Evolutionary conservation across 345 rosid genomes (phyloP).

Genomic region (Moricandia moricandioides): DNA sequence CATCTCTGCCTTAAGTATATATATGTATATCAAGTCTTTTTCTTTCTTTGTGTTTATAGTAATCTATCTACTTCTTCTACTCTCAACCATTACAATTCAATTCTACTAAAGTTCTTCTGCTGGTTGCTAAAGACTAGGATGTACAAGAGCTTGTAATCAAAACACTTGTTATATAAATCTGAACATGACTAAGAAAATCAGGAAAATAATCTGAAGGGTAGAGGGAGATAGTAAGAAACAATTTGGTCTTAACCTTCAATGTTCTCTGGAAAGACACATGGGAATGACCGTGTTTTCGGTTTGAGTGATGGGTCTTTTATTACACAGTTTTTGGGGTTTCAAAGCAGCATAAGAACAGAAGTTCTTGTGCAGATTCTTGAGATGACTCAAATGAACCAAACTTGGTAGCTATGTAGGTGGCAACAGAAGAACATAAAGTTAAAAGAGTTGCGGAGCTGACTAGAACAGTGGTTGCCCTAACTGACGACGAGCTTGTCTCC

Average conservation of each 20-base stretch:
- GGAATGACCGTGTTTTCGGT: background rate
- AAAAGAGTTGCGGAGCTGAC: too few relatives aligned
- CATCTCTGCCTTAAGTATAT: constrained; percentile 52
- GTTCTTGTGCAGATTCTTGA: background rate
- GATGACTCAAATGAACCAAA: too few relatives aligned
- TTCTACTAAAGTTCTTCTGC: background rate
- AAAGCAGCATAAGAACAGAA: background rate
- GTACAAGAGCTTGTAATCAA: background rate
- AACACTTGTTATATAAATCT: background rate
- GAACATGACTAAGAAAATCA: background rate
- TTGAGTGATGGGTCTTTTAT: background rate
- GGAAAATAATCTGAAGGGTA: background rate
- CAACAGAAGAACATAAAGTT: background rate
- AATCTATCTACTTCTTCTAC: background rate
- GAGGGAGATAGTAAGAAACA: background rate
- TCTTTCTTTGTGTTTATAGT: background rate
- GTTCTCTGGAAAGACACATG: background rate
- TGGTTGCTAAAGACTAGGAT: background rate
- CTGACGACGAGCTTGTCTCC: background rate
- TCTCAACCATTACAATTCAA: background rate
- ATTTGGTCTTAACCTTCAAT: background rate
- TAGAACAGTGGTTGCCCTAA: too few relatives aligned
- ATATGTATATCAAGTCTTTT: background rate
- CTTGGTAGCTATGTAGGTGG: background rate
- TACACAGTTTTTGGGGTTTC: background rate